Conservation (phyloP, 2,329 filamentous ascomycete species). For the Aspergillus sp. region DNA sequence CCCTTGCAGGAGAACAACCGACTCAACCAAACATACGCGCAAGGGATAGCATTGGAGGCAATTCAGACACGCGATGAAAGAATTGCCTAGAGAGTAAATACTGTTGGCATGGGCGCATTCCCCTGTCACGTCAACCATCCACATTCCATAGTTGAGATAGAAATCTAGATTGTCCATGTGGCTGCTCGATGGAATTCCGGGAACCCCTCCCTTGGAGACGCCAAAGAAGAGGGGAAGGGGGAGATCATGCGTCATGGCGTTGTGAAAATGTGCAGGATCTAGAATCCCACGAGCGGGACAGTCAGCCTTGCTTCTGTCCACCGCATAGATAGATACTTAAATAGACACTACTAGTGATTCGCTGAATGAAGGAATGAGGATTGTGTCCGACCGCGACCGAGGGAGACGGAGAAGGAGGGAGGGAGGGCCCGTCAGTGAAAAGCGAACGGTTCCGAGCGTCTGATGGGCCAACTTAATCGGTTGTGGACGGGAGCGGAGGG, state of each 20-base stretch:
- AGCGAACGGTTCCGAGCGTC: background rate
- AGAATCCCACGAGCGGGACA: background rate
- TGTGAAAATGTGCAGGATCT: background rate
- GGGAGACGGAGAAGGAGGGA: background rate
- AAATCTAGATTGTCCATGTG: background rate
- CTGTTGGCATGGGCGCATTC: background rate
- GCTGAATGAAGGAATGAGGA: too few relatives aligned
- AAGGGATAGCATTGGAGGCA: background rate
- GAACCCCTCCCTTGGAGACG: background rate
- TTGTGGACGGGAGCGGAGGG: background rate
- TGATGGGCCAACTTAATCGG: slow-evolving; percentile 1
- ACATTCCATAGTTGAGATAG: background rate
- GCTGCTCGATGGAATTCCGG: background rate
- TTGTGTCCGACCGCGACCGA: background rate
- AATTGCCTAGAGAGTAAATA: background rate
- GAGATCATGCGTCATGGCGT: background rate
- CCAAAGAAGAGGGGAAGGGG: background rate
- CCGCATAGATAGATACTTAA: too few relatives aligned
- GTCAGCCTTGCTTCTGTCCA: background rate
- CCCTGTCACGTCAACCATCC: background rate
- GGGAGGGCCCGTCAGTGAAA: background rate
- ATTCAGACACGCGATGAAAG: background rate
- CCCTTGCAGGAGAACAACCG: background rate
- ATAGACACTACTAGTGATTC: too few relatives aligned
- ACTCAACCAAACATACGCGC: background rate